Evolutionary conservation across 208 protist species (phyloP).

Genomic region (Leishmania tarentolae): DNA sequence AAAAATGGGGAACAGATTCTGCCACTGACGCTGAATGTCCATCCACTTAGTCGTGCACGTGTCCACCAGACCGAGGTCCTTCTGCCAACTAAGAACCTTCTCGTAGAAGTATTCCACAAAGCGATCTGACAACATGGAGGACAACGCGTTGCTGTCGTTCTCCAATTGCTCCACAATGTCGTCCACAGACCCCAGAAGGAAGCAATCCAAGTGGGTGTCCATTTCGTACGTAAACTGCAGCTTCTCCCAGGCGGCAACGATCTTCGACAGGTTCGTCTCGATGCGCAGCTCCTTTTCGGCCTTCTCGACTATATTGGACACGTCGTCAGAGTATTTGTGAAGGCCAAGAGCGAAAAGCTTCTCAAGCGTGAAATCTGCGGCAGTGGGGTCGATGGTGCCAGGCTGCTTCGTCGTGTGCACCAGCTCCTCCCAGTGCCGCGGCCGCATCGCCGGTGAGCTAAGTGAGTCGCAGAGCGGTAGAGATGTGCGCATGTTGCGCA

Average conservation of each 20-base stretch:
- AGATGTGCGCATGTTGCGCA: slow-evolving; percentile 95
- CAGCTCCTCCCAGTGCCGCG: slow-evolving; percentile 96
- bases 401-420: slow-evolving; percentile 93
- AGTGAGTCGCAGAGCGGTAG: slow-evolving; percentile 93
- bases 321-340: slow-evolving; percentile 97
- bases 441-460: slow-evolving; percentile 94
- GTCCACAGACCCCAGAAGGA: slow-evolving; percentile 92
- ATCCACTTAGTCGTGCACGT: slow-evolving; percentile 96
- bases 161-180: slow-evolving; percentile 96
- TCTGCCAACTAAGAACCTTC: slow-evolving; percentile 95
- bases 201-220: slow-evolving; percentile 85
- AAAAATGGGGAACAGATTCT: slow-evolving; percentile 98
- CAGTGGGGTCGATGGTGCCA: slow-evolving; percentile 87
- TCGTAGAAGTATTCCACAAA: slow-evolving; percentile 98
- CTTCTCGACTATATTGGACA: slow-evolving; percentile 97
- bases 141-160: slow-evolving; percentile 95
- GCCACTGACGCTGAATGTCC: slow-evolving; percentile 97
- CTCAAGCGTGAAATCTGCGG: slow-evolving; percentile 93
- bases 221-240: slow-evolving; percentile 92
- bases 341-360: slow-evolving; percentile 96
- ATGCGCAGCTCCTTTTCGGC: slow-evolving; percentile 97
- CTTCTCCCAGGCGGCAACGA: slow-evolving; percentile 95
- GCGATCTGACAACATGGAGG: slow-evolving; percentile 95
- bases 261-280: slow-evolving; percentile 96
- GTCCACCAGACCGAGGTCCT: slow-evolving; percentile 95